Base-by-base conservation (phyloP, 1,284 basidiomycete genomes). In the Inonotus obliquus region DNA sequence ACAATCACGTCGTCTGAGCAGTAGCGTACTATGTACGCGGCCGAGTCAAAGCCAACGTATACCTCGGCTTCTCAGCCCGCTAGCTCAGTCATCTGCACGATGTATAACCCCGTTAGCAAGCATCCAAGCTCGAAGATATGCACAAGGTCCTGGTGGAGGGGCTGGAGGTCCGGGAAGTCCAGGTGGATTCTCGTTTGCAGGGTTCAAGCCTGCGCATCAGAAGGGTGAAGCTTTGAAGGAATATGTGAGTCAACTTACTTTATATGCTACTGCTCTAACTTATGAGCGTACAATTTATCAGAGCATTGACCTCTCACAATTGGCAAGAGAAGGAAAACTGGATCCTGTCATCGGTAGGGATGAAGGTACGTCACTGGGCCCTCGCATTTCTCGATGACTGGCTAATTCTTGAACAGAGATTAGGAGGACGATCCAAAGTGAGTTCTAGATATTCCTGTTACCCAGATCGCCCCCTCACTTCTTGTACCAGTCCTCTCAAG, bases 331-430 rank as follows among this genome's bases (percentile, higher is more conserved):
- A 54, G 94, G 94, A 38, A 94, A 94, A 71, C 79, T 96, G 4
- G 94, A 96, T 72, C 94, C 94, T 1, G 88, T 87, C 7, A 96
- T 96, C 71, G 94, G 94, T 1, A 77, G 93, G 67, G 92, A 94
- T 67, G 91, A 94, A 76, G 89, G 87, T 80, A 62, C 27, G 76
- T 67, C 59, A 61, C 61, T 57, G 54, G 60, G 63, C n/a, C n/a
- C 54, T 27, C 41, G 7, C 47, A 49, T 14, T 32, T 38, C n/a
- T 35, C 9, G 19, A 53, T 13, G 27, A 25, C 5, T 39, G 27
- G 17, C 41, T 29, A 54, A 60, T 57, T 62, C 57, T 57, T 60
- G 37, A 17, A 49, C 71, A 85, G 96, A 97, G 76, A 96, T 97
- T 65, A 83, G 90, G 23, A 78, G 95, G 51, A 93, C 92, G 0